phyloP scores from a whole-genome alignment of 2,329 filamentous ascomycete species.

The Diaporthe destruens region DNA sequence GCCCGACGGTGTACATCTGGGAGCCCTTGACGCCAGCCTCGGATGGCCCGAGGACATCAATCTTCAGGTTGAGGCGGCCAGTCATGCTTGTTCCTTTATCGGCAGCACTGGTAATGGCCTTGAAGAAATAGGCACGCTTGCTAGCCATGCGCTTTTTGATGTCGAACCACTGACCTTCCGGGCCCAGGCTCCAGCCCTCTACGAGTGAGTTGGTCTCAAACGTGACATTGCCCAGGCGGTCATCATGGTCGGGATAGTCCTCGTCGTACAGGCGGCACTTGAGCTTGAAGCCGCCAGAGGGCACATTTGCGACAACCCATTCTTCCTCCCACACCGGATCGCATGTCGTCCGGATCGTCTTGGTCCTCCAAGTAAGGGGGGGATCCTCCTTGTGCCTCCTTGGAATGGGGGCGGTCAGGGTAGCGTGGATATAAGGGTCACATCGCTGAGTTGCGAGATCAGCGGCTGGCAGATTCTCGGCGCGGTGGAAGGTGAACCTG shows the following conservation, averaged over 20 bases:
- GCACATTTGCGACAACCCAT: conserved; percentile 91
- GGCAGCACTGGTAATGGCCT: conserved; percentile 75
- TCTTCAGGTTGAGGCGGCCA: conserved; percentile 78
- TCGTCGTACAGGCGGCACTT: conserved; percentile 93
- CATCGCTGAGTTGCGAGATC: conserved; percentile 83
- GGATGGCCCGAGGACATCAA: conserved; percentile 82
- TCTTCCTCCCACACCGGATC: conserved; percentile 86
- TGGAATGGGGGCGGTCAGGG: conserved; percentile 77
- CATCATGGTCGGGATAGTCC: conserved; percentile 86
- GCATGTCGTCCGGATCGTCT: conserved; percentile 77
- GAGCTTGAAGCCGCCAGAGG: conserved; percentile 81
- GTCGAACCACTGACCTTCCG: conserved; percentile 70
- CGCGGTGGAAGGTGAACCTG: conserved; percentile 85
- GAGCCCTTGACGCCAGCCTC: conserved; percentile 70
- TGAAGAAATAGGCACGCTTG: conserved; percentile 85
- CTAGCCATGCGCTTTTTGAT: conserved; percentile 88
- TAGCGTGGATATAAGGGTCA: conserved; percentile 85
- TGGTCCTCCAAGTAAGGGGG: conserved; percentile 78
- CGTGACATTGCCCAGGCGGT: conserved; percentile 88
- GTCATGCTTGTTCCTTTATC: conserved; percentile 74
- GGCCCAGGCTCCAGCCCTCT: conserved; percentile 78
- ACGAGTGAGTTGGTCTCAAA: conserved; percentile 71
- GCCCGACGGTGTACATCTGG: conserved; percentile 83
- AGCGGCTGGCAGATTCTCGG: conserved; percentile 83
- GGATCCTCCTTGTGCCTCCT: conserved; percentile 90